Evolutionary conservation across 2,329 filamentous ascomycete genomes (phyloP), one percentile per base, ranked within the genome.

Genomic region (Trichoderma sp.): DNA sequence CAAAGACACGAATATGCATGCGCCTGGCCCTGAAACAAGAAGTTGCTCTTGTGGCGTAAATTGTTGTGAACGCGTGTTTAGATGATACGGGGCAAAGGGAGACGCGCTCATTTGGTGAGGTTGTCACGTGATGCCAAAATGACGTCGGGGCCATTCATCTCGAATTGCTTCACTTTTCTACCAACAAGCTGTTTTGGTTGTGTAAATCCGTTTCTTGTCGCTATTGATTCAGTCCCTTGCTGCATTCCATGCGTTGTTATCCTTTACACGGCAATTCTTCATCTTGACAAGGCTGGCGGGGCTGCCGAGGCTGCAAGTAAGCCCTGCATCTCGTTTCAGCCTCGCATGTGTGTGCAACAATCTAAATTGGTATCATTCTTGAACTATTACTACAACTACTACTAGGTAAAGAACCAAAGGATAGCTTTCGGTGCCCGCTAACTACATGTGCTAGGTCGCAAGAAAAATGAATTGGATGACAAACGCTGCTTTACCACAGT

Each of bases 31-130:
- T 56, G 50, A 39, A 32, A 34, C 50, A 57, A 48, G 52, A 19
- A 56, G 10, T 32, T 35, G 29, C 35, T 52, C 35, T 45, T 25
- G 13, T 45, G 15, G 4, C 27, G 59, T n/a, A 32, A 56, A 54
- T 65, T 56, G 17, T 37, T 65, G 27, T 25, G 37, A 65, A 65
- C 63, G 63, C 63, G 63, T 56, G 50, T 65, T 65, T 48, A 57
- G 50, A 57, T 56, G 63, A 35, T 45, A 48, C 37, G 63, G 37
- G 63, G 63, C 37, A 34, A 54, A 45, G 61, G 60, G 60, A 45
- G 63, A 65, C 63, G 63, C 63, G 63, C 50, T 53, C 52, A 17
- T 27, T 57, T n/a, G 52, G 27, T 45, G 61, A 29, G n/a, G 13
- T 13, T 12, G 17, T 57, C 63, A 65, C 63, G 63, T 65, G 63